Evolutionary conservation across 2,329 filamentous ascomycete species (phyloP), one percentile per base, ranked within the genome.

Genomic region (Fusarium pilosicola): DNA sequence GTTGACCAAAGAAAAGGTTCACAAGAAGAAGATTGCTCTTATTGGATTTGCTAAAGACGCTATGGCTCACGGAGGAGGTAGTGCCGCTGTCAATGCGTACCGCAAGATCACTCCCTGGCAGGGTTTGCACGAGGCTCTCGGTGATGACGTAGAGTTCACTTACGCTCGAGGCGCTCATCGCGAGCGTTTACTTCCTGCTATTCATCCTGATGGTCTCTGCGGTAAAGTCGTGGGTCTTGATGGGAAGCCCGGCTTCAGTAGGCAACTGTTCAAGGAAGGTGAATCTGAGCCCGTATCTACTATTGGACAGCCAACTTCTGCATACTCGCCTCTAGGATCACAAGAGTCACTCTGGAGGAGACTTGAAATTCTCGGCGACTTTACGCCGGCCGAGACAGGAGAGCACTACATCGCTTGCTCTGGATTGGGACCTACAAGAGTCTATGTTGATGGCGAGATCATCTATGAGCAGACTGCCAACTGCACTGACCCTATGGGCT

Each of bases 21-120:
- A 64, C 13, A 73, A 68, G 20, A 80, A 80, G 61, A 80, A 72
- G 17, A 69, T 79, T 32, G 79, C 79, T 4, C 63, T 83, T 0
- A 73, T 83, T 15, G 81, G 81, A 1, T 80, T 81, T 48, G 65
- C 79, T 13, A 81, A 79, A 52, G 72, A 77, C n/a, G 76, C 80
- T 0, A 68, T 79, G 39, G 77, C 79, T 15, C 71, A 79, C 4
- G 82, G 81, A 11, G 76, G 82, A 24, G 78, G 82, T 9, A 78
- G 81, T 60, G 77, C 81, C 3, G 58, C 74, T 2, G 74, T 82
- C 24, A 79, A 80, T 34, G 77, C 80, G 4, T 80, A 83, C 51
- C 79, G 81, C 56, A 75, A 76, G 18, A 72, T 81, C 38, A 77
- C 80, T 0, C 74, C 81, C 7, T 81, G 78, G 71, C 76, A 83